Conservation (phyloP, 1,139 yeast genomes). For the Pichia sp. region DNA sequence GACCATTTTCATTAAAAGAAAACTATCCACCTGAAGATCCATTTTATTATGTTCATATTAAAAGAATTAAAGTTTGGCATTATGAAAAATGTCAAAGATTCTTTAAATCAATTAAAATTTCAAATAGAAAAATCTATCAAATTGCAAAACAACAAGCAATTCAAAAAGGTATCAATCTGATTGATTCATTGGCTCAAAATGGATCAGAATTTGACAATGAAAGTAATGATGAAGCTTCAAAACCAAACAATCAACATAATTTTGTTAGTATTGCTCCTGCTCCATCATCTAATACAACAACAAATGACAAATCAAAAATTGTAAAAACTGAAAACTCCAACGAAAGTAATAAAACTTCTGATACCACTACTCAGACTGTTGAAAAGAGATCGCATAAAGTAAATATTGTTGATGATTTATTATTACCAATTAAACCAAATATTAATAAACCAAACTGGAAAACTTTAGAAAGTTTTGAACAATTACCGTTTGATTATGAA, state of each 20-base stretch:
- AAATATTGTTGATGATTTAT: slow-evolving; percentile 25
- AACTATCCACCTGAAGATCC: slow-evolving; percentile 48
- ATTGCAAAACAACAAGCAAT: slow-evolving; percentile 24
- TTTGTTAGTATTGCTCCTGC: slow-evolving; percentile 21
- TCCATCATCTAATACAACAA: slow-evolving; percentile 5
- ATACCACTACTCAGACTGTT: not conserved
- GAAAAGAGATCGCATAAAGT: slow-evolving; percentile 12
- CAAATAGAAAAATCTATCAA: slow-evolving; percentile 29
- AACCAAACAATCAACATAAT: not conserved
- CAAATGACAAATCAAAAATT: not conserved
- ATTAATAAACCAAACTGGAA: slow-evolving; percentile 22
- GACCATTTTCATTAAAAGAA: slow-evolving; percentile 33
- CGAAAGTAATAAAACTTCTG: not conserved
- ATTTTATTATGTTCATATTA: slow-evolving; percentile 52
- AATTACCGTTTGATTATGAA: slow-evolving; percentile 10
- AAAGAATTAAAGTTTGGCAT: slow-evolving; percentile 79
- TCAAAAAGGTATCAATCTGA: slow-evolving; percentile 5
- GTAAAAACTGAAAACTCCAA: not conserved
- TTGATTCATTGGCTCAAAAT: slow-evolving; percentile 2
- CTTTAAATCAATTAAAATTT: slow-evolving; percentile 53
- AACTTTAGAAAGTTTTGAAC: slow-evolving; percentile 17
- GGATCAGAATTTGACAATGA: not conserved
- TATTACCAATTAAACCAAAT: slow-evolving; percentile 23
- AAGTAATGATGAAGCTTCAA: not conserved
- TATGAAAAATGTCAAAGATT: slow-evolving; percentile 81